Evolutionary conservation across 2,329 filamentous ascomycete genomes (phyloP).

Genomic region (Colletotrichum liriopes): DNA sequence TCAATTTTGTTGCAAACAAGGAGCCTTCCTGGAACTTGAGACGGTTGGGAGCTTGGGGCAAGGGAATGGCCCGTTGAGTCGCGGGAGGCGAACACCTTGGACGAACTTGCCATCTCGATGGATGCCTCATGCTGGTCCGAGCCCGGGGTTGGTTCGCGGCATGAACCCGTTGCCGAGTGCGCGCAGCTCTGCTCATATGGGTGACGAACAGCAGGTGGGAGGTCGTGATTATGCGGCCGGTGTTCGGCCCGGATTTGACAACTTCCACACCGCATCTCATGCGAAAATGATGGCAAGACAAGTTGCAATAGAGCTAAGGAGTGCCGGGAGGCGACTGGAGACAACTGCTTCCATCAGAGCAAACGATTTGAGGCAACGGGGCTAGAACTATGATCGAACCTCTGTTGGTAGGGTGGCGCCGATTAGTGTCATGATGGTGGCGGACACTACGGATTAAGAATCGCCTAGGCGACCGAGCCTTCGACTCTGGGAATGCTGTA

Average conservation of each 20-base stretch:
- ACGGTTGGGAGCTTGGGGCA: slow-evolving; percentile 35
- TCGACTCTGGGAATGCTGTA: not conserved
- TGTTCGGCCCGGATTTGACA: not conserved
- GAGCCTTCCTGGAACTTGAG: slow-evolving; percentile 14
- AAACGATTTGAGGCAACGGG: not conserved
- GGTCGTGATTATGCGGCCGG: not conserved
- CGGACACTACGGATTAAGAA: slow-evolving; percentile 16
- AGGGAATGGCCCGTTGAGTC: slow-evolving; percentile 5
- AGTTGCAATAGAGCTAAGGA: no score
- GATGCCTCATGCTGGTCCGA: slow-evolving; percentile 3
- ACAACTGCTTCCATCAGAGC: not conserved
- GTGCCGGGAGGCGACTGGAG: no score
- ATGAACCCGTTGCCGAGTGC: not conserved
- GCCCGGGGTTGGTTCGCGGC: slow-evolving; percentile 3
- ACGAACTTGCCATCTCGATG: slow-evolving; percentile 24
- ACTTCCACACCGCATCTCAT: not conserved
- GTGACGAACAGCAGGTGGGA: not conserved
- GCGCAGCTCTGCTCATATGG: slow-evolving; percentile 17
- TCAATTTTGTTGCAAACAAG: not conserved
- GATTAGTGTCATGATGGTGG: slow-evolving; percentile 3
- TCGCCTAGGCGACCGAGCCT: not conserved
- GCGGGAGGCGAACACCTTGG: slow-evolving; percentile 22
- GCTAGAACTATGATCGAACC: slow-evolving; percentile 35
- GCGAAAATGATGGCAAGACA: not conserved
- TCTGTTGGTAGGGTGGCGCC: slow-evolving; percentile 1